Conservation (phyloP, 2,329 filamentous ascomycete species). For the Tolypocladium endophyticum region DNA sequence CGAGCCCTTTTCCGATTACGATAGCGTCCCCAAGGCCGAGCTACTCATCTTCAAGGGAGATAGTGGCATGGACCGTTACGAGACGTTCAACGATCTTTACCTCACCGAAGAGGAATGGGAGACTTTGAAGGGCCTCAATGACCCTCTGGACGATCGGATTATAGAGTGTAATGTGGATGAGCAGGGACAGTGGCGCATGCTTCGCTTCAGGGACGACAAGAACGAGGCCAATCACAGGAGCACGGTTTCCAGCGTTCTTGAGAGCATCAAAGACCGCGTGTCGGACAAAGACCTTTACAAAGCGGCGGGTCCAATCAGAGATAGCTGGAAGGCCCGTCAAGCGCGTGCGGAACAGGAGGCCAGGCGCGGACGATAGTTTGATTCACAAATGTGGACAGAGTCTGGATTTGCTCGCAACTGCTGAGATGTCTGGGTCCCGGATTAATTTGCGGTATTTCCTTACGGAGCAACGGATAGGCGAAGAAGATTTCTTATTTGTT, state of each 20-base stretch:
- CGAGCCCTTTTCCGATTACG: slow-evolving; percentile 64
- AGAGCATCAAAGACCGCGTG: slow-evolving; percentile 81
- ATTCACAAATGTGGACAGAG: neutral
- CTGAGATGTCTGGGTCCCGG: neutral
- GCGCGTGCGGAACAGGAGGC: slow-evolving; percentile 17
- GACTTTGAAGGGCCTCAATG: slow-evolving; percentile 57
- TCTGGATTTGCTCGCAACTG: neutral
- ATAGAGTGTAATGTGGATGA: slow-evolving; percentile 83
- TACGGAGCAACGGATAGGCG: neutral
- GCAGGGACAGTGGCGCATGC: slow-evolving; percentile 68
- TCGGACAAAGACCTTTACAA: slow-evolving; percentile 69
- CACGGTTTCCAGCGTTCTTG: slow-evolving; percentile 76
- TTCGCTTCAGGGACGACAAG: slow-evolving; percentile 90
- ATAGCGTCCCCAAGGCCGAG: slow-evolving; percentile 63
- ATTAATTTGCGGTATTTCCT: neutral
- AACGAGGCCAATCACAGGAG: slow-evolving; percentile 77
- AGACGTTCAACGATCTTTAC: slow-evolving; percentile 55
- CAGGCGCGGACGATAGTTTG: slow-evolving; percentile 6
- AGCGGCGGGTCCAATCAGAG: slow-evolving; percentile 59
- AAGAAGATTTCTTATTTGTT: neutral
- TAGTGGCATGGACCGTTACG: slow-evolving; percentile 41
- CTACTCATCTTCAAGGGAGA: slow-evolving; percentile 61
- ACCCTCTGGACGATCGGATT: slow-evolving; percentile 76
- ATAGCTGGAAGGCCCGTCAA: slow-evolving; percentile 64
- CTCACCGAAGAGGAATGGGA: slow-evolving; percentile 77